phyloP scores from a whole-genome alignment of 768 basidiomycete species.

The Clathrus columnatus region DNA sequence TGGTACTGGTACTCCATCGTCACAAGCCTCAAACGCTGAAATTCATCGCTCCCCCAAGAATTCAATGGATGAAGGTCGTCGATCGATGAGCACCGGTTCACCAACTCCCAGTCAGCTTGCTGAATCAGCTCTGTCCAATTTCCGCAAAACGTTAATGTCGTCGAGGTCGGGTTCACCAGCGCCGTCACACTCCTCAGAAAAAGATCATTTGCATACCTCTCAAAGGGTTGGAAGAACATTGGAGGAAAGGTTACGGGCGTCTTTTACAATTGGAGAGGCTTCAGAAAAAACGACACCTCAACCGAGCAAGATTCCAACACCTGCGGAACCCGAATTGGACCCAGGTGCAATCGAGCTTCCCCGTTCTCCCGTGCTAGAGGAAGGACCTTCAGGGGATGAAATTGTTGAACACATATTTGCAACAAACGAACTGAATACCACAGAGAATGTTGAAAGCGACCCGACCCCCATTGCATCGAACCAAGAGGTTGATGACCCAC shows the following conservation, averaged over 20 bases:
- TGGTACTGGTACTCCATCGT: slow-evolving; percentile 13
- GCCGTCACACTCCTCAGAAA: slow-evolving; percentile 14
- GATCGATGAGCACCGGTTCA: slow-evolving; percentile 22
- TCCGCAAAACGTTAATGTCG: slow-evolving; percentile 53
- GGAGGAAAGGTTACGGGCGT: slow-evolving; percentile 71
- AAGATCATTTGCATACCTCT: slow-evolving; percentile 3
- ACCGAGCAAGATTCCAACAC: slow-evolving; percentile 3
- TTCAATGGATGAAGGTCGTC: slow-evolving; percentile 13
- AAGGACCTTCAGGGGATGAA: background rate
- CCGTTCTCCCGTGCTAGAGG: slow-evolving; percentile 11
- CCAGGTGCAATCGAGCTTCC: slow-evolving; percentile 13
- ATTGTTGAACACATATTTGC: background rate
- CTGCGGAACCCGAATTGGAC: slow-evolving; percentile 6
- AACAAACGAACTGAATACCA: background rate
- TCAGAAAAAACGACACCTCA: slow-evolving; percentile 36
- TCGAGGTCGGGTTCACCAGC: slow-evolving; percentile 42
- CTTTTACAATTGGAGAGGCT: slow-evolving; percentile 49
- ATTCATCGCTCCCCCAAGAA: slow-evolving; percentile 26
- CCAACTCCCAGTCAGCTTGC: slow-evolving; percentile 45
- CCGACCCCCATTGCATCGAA: background rate
- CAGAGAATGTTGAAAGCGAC: background rate
- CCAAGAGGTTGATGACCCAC: background rate
- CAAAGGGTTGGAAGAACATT: slow-evolving; percentile 24
- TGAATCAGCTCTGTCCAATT: slow-evolving; percentile 48
- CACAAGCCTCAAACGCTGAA: slow-evolving; percentile 21